Conservation (phyloP, 2,329 filamentous ascomycete genomes). For the Microcera coccophila region DNA sequence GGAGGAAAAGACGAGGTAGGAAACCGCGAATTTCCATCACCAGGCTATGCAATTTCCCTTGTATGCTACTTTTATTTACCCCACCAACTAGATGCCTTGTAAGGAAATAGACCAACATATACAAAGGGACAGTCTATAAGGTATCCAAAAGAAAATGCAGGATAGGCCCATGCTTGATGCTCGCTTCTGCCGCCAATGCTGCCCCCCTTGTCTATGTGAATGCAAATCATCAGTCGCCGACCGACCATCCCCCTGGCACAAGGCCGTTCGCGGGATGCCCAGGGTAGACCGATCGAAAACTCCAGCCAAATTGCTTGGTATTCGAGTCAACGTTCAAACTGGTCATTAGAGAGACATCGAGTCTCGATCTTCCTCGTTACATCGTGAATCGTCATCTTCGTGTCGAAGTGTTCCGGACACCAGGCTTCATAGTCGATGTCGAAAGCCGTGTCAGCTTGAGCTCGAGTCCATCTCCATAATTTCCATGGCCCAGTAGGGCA, state of each 20-base stretch:
- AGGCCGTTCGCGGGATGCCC: no score
- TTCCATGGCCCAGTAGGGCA: constrained; percentile 49
- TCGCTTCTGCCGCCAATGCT: constrained; percentile 16
- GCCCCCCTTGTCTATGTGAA: constrained; percentile 22
- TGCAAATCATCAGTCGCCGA: constrained; percentile 22
- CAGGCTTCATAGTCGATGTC: no score
- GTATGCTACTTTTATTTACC: constrained; percentile 10
- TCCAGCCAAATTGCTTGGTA: no score
- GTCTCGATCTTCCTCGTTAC: constrained; percentile 23
- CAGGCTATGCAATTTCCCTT: constrained; percentile 8
- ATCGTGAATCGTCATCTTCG: constrained; percentile 25
- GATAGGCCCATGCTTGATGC: constrained; percentile 12
- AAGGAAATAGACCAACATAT: constrained; percentile 17
- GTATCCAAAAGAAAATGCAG: constrained; percentile 26
- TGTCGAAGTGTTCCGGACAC: constrained; percentile 13
- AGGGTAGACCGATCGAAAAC: no score
- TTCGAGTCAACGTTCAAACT: constrained; percentile 20
- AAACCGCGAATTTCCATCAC: constrained; percentile 7
- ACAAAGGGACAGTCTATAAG: constrained; percentile 29
- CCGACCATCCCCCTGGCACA: constrained; percentile 8
- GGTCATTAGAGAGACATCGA: constrained; percentile 23
- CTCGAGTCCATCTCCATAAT: constrained; percentile 48
- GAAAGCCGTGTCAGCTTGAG: constrained; percentile 11
- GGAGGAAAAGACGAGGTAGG: constrained; percentile 2
- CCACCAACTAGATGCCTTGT: constrained; percentile 12